These are phyloP conservation scores for Penicillium paneum DNA, from an alignment of 2,329 filamentous ascomycete genomes.

Conservation along the genomic window DNA sequence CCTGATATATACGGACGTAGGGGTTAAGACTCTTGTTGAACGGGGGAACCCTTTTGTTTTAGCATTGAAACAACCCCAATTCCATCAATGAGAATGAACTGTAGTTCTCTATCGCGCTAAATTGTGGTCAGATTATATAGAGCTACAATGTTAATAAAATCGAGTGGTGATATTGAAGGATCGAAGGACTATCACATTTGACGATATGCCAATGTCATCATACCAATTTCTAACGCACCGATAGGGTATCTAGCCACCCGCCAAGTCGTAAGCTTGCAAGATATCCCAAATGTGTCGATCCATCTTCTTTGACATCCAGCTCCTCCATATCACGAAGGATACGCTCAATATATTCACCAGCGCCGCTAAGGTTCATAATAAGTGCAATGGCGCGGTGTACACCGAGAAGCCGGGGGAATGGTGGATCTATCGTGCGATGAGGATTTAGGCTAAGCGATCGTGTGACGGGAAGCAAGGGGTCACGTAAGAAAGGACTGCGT, in stretches of 20 bases:
- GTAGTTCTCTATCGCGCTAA: no score
- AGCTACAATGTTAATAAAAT: not conserved
- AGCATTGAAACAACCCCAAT: not conserved
- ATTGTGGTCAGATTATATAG: not conserved
- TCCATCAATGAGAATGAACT: no score
- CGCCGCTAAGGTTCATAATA: slow-evolving; percentile 27
- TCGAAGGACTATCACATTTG: not conserved
- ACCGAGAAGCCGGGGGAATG: slow-evolving; percentile 25
- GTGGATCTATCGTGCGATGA: slow-evolving; percentile 34
- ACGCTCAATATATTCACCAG: slow-evolving; percentile 22
- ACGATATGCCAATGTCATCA: not conserved
- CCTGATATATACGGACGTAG: not conserved
- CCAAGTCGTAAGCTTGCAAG: slow-evolving; percentile 3
- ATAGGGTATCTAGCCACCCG: slow-evolving; percentile 6
- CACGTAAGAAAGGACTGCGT: slow-evolving; percentile 15
- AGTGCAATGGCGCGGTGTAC: slow-evolving; percentile 28
- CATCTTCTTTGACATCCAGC: not conserved
- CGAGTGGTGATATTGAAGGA: not conserved
- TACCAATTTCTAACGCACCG: not conserved
- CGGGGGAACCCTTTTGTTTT: not conserved
- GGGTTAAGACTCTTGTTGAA: not conserved
- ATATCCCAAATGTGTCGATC: slow-evolving; percentile 3
- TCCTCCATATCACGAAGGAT: slow-evolving; percentile 27
- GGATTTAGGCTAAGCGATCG: slow-evolving; percentile 24
- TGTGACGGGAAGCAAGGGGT: slow-evolving; percentile 21